Conservation (phyloP, 2,329 filamentous ascomycete species). For the Alternaria conjuncta region DNA sequence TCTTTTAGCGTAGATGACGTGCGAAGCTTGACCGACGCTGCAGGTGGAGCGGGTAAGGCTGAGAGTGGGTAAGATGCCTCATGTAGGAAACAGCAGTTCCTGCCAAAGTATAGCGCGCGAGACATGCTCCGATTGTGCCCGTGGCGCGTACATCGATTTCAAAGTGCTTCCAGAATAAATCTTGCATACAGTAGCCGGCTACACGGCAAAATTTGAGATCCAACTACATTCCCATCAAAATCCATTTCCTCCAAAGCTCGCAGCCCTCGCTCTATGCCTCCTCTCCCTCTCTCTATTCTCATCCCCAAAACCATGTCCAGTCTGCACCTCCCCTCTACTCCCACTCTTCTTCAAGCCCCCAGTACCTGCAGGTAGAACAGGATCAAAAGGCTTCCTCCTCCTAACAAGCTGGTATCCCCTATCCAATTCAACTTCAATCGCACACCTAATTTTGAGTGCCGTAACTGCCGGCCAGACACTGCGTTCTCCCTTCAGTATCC, state of each 20-base stretch:
- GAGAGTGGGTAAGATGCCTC: not conserved
- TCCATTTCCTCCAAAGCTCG: constrained; percentile 35
- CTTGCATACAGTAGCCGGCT: not conserved
- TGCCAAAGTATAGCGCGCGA: not conserved
- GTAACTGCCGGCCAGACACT: constrained; percentile 91
- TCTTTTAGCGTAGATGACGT: constrained; percentile 39
- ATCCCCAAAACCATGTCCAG: constrained; percentile 16
- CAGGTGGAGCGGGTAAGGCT: constrained; percentile 21
- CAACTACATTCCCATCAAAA: not conserved
- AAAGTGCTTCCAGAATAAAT: not conserved
- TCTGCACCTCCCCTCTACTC: constrained; percentile 27
- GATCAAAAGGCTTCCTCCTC: constrained; percentile 56
- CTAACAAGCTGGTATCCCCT: constrained; percentile 81
- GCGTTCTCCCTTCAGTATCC: constrained; percentile 83
- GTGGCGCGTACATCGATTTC: not conserved
- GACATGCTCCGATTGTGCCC: not conserved
- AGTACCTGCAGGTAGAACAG: constrained; percentile 11
- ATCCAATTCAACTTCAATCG: constrained; percentile 87
- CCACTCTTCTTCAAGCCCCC: constrained; percentile 29
- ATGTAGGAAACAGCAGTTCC: not conserved
- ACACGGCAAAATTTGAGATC: not conserved
- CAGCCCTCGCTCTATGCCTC: constrained; percentile 31
- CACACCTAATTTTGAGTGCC: constrained; percentile 80
- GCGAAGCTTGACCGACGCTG: constrained; percentile 9
- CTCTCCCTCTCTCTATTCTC: constrained; percentile 5